phyloP scores from a whole-genome alignment of 805 yeast genomes.

The Tetrapisispora namnaoensis region DNA sequence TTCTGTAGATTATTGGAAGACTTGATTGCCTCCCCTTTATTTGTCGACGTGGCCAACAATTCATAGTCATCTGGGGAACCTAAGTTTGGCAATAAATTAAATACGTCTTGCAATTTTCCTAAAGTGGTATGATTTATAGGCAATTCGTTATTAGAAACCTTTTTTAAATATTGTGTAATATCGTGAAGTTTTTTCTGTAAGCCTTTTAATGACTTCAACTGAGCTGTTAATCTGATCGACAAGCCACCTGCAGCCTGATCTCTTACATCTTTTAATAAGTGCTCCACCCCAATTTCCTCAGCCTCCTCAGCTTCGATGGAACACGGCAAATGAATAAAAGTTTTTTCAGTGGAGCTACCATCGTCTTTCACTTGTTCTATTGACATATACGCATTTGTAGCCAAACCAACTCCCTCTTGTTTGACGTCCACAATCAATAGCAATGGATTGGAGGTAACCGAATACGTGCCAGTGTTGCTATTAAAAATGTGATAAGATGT shows the following conservation, averaged over 20 bases:
- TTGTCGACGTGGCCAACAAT: conserved; percentile 11
- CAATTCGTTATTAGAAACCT: conserved; percentile 57
- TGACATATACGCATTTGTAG: conserved; percentile 91
- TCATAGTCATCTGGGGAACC: conserved; percentile 30
- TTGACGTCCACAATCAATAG: conserved; percentile 86
- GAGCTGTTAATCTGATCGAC: conserved; percentile 79
- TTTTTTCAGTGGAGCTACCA: conserved; percentile 85
- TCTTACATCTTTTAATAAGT: conserved; percentile 82
- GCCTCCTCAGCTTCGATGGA: conserved; percentile 96
- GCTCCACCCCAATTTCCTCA: conserved; percentile 98
- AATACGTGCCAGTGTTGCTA: not conserved
- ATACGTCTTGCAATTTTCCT: conserved; percentile 89
- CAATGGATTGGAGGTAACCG: conserved; percentile 53
- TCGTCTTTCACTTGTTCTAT: conserved; percentile 94
- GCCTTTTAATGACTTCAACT: conserved; percentile 79
- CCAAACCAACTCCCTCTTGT: conserved; percentile 74
- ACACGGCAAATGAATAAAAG: conserved; percentile 89
- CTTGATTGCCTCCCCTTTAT: conserved; percentile 24
- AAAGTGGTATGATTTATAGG: conserved; percentile 86
- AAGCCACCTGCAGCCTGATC: conserved; percentile 95
- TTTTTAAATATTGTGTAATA: conserved; percentile 66
- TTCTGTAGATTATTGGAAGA: conserved; percentile 46
- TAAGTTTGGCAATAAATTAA: conserved; percentile 84
- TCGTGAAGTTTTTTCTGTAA: conserved; percentile 69
- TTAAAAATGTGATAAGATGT: conserved; percentile 1